Evolutionary conservation across 805 yeast genomes (phyloP).

Genomic region (Monosporozyma servazzii): DNA sequence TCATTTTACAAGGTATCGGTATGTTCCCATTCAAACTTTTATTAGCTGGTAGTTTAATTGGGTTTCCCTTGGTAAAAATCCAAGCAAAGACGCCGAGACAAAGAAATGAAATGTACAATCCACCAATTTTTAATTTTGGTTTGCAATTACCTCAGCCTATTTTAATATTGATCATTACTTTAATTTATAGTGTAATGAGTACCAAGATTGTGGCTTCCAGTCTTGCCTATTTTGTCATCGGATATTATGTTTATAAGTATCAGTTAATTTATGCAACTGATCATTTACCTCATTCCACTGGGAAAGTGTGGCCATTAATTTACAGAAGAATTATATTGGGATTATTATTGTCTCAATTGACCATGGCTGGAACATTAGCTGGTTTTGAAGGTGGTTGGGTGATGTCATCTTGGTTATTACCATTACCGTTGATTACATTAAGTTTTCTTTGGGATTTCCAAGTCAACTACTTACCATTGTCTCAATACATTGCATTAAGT

Average conservation of each 20-base stretch:
- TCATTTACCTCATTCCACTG: conserved; percentile 95
- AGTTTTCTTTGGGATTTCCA: conserved; percentile 73
- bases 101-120: conserved; percentile 62
- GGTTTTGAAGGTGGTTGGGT: conserved; percentile 69
- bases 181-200: conserved; percentile 82
- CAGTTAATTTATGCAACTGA: conserved; percentile 84
- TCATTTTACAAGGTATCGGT: conserved; percentile 74
- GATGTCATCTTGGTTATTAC: conserved; percentile 61
- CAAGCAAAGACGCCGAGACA: conserved; percentile 78
- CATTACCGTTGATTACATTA: conserved; percentile 64
- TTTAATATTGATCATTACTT: conserved; percentile 70
- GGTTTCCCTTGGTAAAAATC: conserved; percentile 58
- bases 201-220: conserved; percentile 83
- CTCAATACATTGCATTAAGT: conserved; percentile 77
- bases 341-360: conserved; percentile 71
- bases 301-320: conserved; percentile 90
- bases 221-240: conserved; percentile 69
- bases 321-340: conserved; percentile 79
- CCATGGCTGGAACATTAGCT: conserved; percentile 86
- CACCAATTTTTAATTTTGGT: conserved; percentile 90
- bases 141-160: conserved; percentile 86
- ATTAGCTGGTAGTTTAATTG: conserved; percentile 65
- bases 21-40: conserved; percentile 84
- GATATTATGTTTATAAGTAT: conserved; percentile 84
- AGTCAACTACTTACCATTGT: conserved; percentile 67